phyloP scores from a whole-genome alignment of 805 yeast species.

The Tetrapisispora iriomotensis region DNA sequence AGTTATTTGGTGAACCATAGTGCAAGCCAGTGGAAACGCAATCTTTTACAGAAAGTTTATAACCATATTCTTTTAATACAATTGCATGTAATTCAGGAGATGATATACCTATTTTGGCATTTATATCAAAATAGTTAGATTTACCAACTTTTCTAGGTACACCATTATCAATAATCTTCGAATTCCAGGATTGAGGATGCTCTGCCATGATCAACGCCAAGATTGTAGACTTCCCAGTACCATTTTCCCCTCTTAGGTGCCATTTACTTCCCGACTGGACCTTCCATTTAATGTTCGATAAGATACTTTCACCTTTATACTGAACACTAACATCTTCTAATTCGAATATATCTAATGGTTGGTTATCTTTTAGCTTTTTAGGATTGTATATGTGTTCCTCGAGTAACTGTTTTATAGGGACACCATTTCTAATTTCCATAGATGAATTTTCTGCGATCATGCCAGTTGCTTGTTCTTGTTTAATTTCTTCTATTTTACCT shows the following conservation, averaged over 20 bases:
- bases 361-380: conserved; percentile 7
- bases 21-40: conserved; percentile 65
- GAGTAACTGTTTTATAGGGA: conserved; percentile 15
- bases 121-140: conserved; percentile 68
- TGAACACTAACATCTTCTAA: conserved; percentile 54
- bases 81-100: conserved; percentile 90
- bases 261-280: conserved; percentile 68
- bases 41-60: conserved; percentile 39
- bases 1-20: conserved; percentile 45
- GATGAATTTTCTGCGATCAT: neutral
- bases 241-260: conserved; percentile 86
- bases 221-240: conserved; percentile 87
- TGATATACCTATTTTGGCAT: conserved; percentile 69
- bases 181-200: conserved; percentile 94
- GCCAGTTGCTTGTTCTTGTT: conserved; percentile 5
- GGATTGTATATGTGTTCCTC: conserved; percentile 13
- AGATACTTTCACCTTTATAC: conserved; percentile 52
- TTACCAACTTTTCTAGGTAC: conserved; percentile 60
- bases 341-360: conserved; percentile 32
- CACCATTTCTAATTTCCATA: neutral
- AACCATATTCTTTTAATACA: conserved; percentile 42
- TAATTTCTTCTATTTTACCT: conserved; percentile 13
- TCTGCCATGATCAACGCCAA: conserved; percentile 81
- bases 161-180: conserved; percentile 55
- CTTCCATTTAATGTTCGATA: conserved; percentile 54